Evolutionary conservation across 805 yeast species (phyloP), one percentile per base, ranked within the genome.

Genomic region (Vanderwaltozyma polyspora): DNA sequence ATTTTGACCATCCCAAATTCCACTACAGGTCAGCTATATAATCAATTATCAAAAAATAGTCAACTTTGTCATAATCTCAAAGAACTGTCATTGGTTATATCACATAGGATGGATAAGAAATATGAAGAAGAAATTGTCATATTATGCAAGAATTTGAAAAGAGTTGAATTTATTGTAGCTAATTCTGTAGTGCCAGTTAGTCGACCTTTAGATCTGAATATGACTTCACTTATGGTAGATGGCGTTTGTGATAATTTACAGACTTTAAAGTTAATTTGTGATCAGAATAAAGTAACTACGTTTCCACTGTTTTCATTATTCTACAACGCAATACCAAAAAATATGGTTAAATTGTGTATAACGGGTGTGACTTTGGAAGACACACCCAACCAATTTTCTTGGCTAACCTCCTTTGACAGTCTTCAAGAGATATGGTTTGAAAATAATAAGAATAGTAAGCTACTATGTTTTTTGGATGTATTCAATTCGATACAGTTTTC

Each of bases 351-450:
- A 16, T 23, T 52, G 19, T 44, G 38, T 27, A 40, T 53, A 3
- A 38, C 49, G 3, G 57, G 55, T 15, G 50, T 39, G 7, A 40
- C 44, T 6, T 44, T 43, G 16, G 29, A 32, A 25, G 11, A 28
- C 29, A 16, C 26, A 11, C 22, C 6, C 26, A 31, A 28, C 13
- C 41, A 22, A 19, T 48, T 52, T 18, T 36, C 38, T 5, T 54
- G 59, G 59, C 34, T 57, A 13, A 13, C 22, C 6, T 36, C 46
- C 15, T 49, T 52, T 29, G 41, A 33, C 2, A 29, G 33, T 16
- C 24, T 57, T 22, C 31, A 39, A 28, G 52, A 48, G 26, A 24
- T 57, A 13, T 54, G 59, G 59, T 28, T 57, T 4, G 62, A 57
- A 40, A 46, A 52, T 28, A 53, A 49, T 32, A 38, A 38, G 14